Conservation (phyloP, 441 rosid species). For the Raphanus hybrid region DNA sequence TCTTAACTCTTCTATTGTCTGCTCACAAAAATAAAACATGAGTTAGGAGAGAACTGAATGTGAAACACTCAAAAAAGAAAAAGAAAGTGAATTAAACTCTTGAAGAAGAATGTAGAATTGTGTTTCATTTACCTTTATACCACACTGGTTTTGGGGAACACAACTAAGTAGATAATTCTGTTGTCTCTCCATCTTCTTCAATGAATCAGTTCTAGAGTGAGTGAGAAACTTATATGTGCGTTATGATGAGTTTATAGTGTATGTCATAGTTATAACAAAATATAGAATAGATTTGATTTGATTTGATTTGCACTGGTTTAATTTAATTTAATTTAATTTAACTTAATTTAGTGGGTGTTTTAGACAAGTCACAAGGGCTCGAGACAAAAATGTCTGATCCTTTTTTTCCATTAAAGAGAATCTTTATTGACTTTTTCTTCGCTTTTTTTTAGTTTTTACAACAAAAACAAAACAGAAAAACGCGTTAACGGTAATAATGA, state of each 20-base stretch:
- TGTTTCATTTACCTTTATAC: conserved; percentile 60
- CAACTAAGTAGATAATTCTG: conserved; percentile 56
- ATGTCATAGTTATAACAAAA: conserved; percentile 10
- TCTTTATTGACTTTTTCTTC: conserved; percentile 33
- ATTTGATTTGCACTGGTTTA: background rate
- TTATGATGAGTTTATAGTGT: conserved; percentile 15
- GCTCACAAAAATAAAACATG: background rate
- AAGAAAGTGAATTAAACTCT: background rate
- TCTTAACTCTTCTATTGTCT: conserved; percentile 76
- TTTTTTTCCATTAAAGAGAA: conserved; percentile 21
- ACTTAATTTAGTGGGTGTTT: background rate
- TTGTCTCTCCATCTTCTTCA: conserved; percentile 62
- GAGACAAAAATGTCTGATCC: conserved; percentile 35
- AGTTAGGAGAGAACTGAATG: conserved; percentile 1
- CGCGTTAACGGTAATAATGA: conserved; percentile 41
- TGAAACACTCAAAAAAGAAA: background rate
- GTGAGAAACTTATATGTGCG: background rate
- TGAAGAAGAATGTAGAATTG: conserved; percentile 7
- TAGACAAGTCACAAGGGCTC: conserved; percentile 12
- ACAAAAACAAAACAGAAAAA: conserved; percentile 23
- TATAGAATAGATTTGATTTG: background rate
- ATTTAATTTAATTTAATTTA: background rate
- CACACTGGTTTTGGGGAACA: conserved; percentile 64
- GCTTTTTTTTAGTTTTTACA: background rate
- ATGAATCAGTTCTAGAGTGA: background rate